Conservation (phyloP, 768 basidiomycete species). For the Holtermannia corniformis region DNA sequence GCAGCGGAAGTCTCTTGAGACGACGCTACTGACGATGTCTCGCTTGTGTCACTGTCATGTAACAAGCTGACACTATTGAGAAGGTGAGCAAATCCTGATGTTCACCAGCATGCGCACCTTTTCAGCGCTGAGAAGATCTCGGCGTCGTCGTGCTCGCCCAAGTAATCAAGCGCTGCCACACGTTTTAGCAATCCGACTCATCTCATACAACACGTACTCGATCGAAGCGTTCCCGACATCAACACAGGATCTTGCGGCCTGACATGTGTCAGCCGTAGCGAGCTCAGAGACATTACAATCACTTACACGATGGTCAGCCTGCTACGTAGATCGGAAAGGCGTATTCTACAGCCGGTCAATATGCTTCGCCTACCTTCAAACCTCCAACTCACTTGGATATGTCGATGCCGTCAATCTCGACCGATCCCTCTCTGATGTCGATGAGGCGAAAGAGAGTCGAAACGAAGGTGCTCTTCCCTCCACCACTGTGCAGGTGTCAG, state of each 20-base stretch:
- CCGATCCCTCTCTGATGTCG: constrained; percentile 19
- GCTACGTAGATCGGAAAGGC: constrained; percentile 27
- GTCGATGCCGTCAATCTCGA: constrained; percentile 32
- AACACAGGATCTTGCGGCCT: constrained; percentile 36
- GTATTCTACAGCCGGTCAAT: constrained; percentile 1
- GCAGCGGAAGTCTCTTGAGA: constrained; percentile 11
- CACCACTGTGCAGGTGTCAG: constrained; percentile 5
- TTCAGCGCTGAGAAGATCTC: constrained; percentile 35
- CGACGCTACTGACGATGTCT: too few species aligned
- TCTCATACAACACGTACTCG: constrained; percentile 3
- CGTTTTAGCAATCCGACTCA: neutral
- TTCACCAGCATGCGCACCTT: constrained; percentile 37
- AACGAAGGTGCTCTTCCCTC: constrained; percentile 36
- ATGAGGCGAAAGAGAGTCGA: constrained; percentile 33
- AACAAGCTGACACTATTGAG: too few species aligned
- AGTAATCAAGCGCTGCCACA: neutral
- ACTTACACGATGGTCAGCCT: constrained; percentile 32
- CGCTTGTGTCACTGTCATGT: too few species aligned
- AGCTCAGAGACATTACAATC: too few species aligned
- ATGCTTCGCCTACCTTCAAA: constrained; percentile 20
- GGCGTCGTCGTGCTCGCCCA: constrained; percentile 19
- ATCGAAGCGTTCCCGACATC: constrained; percentile 35
- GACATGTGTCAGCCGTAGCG: too few species aligned
- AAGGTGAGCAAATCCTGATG: too few species aligned
- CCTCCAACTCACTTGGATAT: neutral